Conservation (phyloP, 345 rosid species). For the Eutrema heterophyllum region DNA sequence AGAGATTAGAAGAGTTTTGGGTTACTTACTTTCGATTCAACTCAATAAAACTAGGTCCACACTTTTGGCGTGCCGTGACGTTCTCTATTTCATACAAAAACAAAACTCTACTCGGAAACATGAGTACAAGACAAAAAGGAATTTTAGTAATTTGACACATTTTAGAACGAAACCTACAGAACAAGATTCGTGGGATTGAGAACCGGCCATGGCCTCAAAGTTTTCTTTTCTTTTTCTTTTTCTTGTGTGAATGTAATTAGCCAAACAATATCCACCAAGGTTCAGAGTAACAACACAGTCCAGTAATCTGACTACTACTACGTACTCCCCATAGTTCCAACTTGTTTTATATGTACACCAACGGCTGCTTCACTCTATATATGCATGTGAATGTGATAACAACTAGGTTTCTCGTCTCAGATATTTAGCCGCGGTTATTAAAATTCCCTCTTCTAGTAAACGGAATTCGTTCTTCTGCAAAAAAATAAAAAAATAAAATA, state of each 20-base stretch:
- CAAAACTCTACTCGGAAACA: neutral
- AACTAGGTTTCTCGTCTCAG: no score
- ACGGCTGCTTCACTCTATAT: neutral
- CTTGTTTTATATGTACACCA: slow-evolving; percentile 16
- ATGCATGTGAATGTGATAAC: no score
- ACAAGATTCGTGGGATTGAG: neutral
- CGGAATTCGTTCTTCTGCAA: slow-evolving; percentile 44
- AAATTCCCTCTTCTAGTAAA: slow-evolving; percentile 40
- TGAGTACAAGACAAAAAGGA: neutral
- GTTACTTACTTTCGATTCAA: neutral
- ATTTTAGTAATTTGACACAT: neutral
- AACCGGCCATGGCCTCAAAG: neutral
- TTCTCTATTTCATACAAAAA: neutral
- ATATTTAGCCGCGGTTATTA: slow-evolving; percentile 26
- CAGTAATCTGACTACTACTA: neutral
- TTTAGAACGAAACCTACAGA: no score
- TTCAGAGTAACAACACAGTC: neutral
- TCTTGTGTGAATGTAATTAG: neutral
- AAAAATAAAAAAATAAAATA: neutral
- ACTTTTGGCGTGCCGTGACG: slow-evolving; percentile 32
- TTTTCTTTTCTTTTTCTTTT: neutral
- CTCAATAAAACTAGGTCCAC: slow-evolving; percentile 24
- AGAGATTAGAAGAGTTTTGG: slow-evolving; percentile 1
- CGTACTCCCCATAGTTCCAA: neutral
- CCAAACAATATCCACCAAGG: slow-evolving; percentile 11